Evolutionary conservation across 352 stramenopile species (phyloP).

Genomic region (Phytophthora tentaculata): DNA sequence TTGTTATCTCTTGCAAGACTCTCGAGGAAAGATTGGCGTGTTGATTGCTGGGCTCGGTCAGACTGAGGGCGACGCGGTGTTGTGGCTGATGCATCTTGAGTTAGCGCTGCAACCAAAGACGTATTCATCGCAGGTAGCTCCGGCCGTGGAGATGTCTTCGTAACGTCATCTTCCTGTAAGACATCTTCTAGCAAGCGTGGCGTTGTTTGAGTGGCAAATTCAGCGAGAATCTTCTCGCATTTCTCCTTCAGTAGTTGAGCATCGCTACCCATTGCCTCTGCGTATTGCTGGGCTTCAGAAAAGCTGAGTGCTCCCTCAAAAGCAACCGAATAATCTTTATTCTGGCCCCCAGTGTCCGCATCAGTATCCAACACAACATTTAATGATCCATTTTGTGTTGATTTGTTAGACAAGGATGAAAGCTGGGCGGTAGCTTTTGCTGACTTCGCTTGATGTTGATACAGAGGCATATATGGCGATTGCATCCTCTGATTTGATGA

Average conservation of each 20-base stretch:
- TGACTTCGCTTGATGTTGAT: constrained; percentile 10
- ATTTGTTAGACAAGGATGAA: constrained; percentile 15
- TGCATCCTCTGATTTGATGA: constrained; percentile 10
- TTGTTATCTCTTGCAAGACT: constrained; percentile 17
- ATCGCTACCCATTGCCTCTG: constrained; percentile 25
- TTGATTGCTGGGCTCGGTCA: constrained; percentile 15
- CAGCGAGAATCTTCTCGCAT: constrained; percentile 9
- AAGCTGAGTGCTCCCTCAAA: constrained; percentile 56
- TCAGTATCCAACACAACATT: neutral
- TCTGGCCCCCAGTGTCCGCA: neutral
- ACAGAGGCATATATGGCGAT: constrained; percentile 20
- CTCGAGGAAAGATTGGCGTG: constrained; percentile 29
- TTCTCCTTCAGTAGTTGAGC: constrained; percentile 21
- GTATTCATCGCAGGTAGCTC: constrained; percentile 12
- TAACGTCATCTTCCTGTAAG: neutral
- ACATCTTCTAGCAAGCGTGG: constrained; percentile 10
- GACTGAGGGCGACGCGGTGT: constrained; percentile 32
- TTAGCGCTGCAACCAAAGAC: neutral
- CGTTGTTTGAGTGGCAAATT: constrained; percentile 31
- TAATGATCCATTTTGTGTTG: neutral
- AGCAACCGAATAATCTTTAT: neutral
- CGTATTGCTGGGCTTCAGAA: constrained; percentile 40
- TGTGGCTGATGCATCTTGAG: constrained; percentile 5
- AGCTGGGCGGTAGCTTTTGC: constrained; percentile 20
- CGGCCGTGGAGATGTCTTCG: neutral